Conservation (phyloP, 2,329 filamentous ascomycete species). For the Fusarium sp. region DNA sequence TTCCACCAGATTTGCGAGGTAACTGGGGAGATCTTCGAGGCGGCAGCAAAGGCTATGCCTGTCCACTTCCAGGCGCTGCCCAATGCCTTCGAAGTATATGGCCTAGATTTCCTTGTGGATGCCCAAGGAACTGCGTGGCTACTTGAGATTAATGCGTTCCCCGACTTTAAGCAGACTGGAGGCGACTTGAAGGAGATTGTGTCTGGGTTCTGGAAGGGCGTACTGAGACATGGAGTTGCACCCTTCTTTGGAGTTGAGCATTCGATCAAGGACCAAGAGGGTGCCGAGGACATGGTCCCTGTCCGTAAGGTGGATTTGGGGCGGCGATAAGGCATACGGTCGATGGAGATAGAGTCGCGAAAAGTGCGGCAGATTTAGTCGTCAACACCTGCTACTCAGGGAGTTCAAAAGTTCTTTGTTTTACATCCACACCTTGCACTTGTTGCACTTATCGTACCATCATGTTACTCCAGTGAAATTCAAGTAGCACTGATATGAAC, state of each 20-base stretch:
- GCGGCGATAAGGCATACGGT: conserved; percentile 44
- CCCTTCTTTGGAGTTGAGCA: conserved; percentile 68
- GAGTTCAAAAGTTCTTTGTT: conserved; percentile 25
- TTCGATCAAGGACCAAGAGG: conserved; percentile 38
- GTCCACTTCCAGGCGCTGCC: conserved; percentile 91
- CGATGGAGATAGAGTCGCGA: not conserved
- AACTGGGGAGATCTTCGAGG: conserved; percentile 85
- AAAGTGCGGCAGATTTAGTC: not conserved
- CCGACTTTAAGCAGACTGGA: conserved; percentile 94
- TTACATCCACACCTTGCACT: not conserved
- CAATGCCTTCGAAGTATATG: conserved; percentile 92
- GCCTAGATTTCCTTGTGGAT: conserved; percentile 89
- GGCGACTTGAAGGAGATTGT: conserved; percentile 80
- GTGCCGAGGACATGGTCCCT: conserved; percentile 58
- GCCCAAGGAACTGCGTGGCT: conserved; percentile 73
- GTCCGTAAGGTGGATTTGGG: conserved; percentile 67
- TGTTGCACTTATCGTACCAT: not conserved
- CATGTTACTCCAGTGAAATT: not conserved
- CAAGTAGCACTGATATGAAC: not conserved
- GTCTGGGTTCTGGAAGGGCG: conserved; percentile 78
- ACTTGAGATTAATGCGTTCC: conserved; percentile 94
- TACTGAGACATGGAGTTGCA: conserved; percentile 73
- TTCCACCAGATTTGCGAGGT: conserved; percentile 78
- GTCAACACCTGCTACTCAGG: not conserved
- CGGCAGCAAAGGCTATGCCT: conserved; percentile 83